Percentiles rank a stretch among this genome's conserved stretches.
These are phyloP conservation scores for Epichloe elymi DNA, from an alignment of 2,329 filamentous ascomycete species.

Conservation along the genomic window DNA sequence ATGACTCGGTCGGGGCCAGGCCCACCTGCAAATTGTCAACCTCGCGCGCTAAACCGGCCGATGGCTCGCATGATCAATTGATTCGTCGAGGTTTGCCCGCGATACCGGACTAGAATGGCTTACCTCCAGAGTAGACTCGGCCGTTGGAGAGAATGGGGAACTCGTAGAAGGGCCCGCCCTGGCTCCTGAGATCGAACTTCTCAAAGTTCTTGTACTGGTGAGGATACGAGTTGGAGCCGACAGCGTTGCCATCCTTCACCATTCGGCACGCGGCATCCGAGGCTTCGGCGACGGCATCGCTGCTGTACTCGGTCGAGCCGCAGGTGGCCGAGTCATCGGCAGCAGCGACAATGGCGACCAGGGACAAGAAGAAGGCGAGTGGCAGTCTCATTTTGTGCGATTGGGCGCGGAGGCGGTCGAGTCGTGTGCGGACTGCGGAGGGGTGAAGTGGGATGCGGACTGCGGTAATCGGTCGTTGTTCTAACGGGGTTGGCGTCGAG, in stretches of 20 bases:
- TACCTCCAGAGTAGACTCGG: slow-evolving; percentile 42
- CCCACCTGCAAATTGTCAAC: slow-evolving; percentile 26
- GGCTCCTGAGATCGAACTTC: slow-evolving; percentile 43
- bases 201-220: slow-evolving; percentile 50
- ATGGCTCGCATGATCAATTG: not conserved
- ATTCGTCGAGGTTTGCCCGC: too few relatives aligned
- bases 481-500: not conserved
- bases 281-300: slow-evolving; percentile 34
- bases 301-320: slow-evolving; percentile 35
- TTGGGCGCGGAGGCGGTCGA: not conserved
- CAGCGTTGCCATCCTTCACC: slow-evolving; percentile 25
- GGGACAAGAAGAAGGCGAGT: slow-evolving; percentile 6
- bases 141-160: slow-evolving; percentile 41
- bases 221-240: slow-evolving; percentile 33
- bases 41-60: not conserved
- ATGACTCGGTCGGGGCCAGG: slow-evolving; percentile 51
- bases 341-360: slow-evolving; percentile 7
- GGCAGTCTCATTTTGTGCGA: slow-evolving; percentile 1
- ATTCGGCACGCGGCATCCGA: slow-evolving; percentile 37
- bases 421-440: not conserved
- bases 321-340: slow-evolving; percentile 28
- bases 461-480: not conserved
- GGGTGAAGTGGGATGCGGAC: not conserved
- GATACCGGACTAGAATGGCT: slow-evolving; percentile 7
- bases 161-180: slow-evolving; percentile 47